Evolutionary conservation across 768 basidiomycete genomes (phyloP).

Genomic region (Boletus vermiculosoides): DNA sequence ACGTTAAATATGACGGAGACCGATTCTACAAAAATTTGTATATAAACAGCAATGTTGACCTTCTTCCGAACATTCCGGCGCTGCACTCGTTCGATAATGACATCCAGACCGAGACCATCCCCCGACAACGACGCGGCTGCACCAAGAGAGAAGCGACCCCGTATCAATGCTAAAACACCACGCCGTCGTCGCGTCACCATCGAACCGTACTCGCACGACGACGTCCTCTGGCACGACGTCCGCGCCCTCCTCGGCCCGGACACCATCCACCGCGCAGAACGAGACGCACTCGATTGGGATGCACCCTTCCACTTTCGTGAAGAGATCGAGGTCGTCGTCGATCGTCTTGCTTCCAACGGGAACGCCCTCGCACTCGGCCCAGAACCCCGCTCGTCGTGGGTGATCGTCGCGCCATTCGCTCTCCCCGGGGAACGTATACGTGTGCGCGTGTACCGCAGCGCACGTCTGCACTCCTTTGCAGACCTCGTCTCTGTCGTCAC

Average conservation of each 20-base stretch:
- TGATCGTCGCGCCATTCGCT: conserved; percentile 77
- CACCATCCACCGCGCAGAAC: conserved; percentile 48
- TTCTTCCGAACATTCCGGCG: not conserved
- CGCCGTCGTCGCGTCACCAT: conserved; percentile 5
- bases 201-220: conserved; percentile 68
- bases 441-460: conserved; percentile 68
- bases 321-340: conserved; percentile 66
- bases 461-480: conserved; percentile 70
- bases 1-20: too few species aligned
- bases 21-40: too few species aligned
- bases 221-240: conserved; percentile 75
- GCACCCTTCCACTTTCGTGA: conserved; percentile 59
- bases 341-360: conserved; percentile 64
- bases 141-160: conserved; percentile 34
- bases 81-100: conserved; percentile 1
- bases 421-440: conserved; percentile 81
- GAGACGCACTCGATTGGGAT: conserved; percentile 51
- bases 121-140: not conserved
- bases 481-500: conserved; percentile 66
- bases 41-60: too few species aligned
- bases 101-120: not conserved
- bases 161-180: conserved; percentile 12
- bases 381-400: conserved; percentile 61
- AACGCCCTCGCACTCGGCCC: conserved; percentile 57
- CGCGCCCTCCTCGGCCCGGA: conserved; percentile 61